phyloP scores from a whole-genome alignment of 306 rosid genomes.

The Macrotyloma uniflorum region DNA sequence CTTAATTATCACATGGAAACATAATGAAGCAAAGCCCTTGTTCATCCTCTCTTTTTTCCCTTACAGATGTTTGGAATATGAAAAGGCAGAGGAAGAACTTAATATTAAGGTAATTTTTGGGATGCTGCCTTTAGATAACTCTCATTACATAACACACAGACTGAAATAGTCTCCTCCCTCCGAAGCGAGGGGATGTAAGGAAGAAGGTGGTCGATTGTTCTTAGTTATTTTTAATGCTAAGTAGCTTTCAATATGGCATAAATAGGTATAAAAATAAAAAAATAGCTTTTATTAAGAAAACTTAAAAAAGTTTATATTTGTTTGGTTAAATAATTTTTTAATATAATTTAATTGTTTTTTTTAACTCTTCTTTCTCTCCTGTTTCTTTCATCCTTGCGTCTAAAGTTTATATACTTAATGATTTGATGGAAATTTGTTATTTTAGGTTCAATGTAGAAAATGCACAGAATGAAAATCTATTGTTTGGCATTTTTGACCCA shows the following conservation, averaged over 20 bases:
- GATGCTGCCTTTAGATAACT: background rate
- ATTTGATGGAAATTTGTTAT: too few species aligned
- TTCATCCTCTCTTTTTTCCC: background rate
- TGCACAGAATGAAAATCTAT: too few species aligned
- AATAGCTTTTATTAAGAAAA: too few species aligned
- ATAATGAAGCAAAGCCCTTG: background rate
- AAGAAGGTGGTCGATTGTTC: background rate
- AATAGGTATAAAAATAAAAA: too few species aligned
- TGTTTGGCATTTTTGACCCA: background rate
- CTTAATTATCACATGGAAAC: background rate
- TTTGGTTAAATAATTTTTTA: too few species aligned
- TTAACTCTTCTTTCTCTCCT: too few species aligned
- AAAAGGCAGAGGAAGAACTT: conserved; percentile 57
- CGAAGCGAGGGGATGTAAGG: background rate
- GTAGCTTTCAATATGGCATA: too few species aligned
- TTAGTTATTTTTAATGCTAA: background rate
- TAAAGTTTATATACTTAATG: too few species aligned
- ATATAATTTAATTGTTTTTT: too few species aligned
- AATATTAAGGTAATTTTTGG: conserved; percentile 60
- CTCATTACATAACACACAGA: background rate
- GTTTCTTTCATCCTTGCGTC: too few species aligned
- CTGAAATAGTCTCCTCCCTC: background rate
- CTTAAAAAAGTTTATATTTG: too few species aligned
- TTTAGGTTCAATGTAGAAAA: too few species aligned
- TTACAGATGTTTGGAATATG: conserved; percentile 66